A percentile compares a stretch with the other conserved stretches of the same genome.
phyloP scores from a whole-genome alignment of 2,329 filamentous ascomycete species.

The Claviceps cyperi region DNA sequence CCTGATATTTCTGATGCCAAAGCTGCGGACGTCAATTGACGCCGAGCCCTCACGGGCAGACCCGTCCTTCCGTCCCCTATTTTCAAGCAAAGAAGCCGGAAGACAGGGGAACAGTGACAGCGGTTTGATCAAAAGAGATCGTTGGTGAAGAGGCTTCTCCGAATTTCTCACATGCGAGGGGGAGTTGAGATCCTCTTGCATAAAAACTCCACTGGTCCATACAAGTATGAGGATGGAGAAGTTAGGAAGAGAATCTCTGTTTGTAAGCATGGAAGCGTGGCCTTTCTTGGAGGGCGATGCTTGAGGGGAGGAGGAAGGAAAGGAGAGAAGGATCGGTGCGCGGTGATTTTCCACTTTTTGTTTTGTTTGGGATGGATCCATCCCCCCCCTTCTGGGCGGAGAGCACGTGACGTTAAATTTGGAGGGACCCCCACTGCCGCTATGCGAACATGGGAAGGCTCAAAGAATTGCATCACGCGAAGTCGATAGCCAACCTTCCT shows the following conservation, averaged over 20 bases:
- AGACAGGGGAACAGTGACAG: conserved; percentile 6
- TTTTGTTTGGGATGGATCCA: not conserved
- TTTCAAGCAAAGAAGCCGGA: not conserved
- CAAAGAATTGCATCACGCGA: not conserved
- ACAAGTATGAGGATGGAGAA: not conserved
- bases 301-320: conserved; percentile 6
- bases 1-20: conserved; percentile 13
- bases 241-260: conserved; percentile 6
- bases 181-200: not conserved
- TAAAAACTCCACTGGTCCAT: not conserved
- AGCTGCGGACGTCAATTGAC: conserved; percentile 11
- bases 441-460: not conserved
- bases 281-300: conserved; percentile 12
- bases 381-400: not conserved
- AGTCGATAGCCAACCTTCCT: too few relatives aligned
- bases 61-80: conserved; percentile 7
- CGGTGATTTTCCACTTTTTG: not conserved
- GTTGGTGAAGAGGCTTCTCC: conserved; percentile 10
- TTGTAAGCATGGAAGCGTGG: conserved; percentile 13
- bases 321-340: not conserved
- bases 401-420: conserved; percentile 7
- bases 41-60: conserved; percentile 12
- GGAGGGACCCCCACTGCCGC: not conserved
- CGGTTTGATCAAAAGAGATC: conserved; percentile 4
- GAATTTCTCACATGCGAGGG: conserved; percentile 13